Conservation (phyloP, 1,284 basidiomycete species). For the Cutaneotrichosporon cavernicola region DNA sequence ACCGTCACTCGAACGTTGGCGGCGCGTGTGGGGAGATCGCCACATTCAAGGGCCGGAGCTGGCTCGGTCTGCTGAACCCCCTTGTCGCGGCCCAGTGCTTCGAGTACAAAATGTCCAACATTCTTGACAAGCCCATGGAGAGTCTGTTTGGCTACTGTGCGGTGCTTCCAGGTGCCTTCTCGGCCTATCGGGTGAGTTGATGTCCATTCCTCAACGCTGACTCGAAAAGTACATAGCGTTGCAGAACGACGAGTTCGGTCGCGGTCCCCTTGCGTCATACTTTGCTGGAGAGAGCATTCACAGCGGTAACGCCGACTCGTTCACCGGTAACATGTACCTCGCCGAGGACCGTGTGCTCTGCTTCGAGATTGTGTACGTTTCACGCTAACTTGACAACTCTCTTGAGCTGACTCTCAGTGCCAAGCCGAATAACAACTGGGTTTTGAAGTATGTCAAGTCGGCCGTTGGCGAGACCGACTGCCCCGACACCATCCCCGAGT, state of each 20-base stretch:
- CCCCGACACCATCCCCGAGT: constrained; percentile 88
- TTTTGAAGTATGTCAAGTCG: constrained; percentile 92
- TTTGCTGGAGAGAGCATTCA: constrained; percentile 94
- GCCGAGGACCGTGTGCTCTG: constrained; percentile 80
- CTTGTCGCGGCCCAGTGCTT: constrained; percentile 94
- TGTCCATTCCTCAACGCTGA: not conserved
- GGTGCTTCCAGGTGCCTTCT: constrained; percentile 83
- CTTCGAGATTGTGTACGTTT: constrained; percentile 76
- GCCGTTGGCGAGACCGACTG: constrained; percentile 97
- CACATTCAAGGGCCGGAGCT: constrained; percentile 84
- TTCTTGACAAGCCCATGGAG: constrained; percentile 92
- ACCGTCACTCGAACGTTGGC: constrained; percentile 85
- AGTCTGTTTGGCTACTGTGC: constrained; percentile 86
- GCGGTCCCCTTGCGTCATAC: constrained; percentile 88
- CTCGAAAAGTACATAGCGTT: constrained; percentile 52
- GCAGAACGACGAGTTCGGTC: constrained; percentile 78
- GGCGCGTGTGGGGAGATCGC: constrained; percentile 96
- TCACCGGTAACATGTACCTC: constrained; percentile 67
- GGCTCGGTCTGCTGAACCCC: constrained; percentile 77
- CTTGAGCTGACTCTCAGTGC: constrained; percentile 55
- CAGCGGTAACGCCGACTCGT: constrained; percentile 88
- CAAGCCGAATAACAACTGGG: constrained; percentile 84
- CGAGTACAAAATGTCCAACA: constrained; percentile 84
- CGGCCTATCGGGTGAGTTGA: constrained; percentile 65
- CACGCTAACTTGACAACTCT: not conserved